A percentile compares a stretch with the other conserved stretches of the same genome.
These are phyloP conservation scores for Piloderma croceum DNA, from an alignment of 768 basidiomycete species.

Conservation along the genomic window DNA sequence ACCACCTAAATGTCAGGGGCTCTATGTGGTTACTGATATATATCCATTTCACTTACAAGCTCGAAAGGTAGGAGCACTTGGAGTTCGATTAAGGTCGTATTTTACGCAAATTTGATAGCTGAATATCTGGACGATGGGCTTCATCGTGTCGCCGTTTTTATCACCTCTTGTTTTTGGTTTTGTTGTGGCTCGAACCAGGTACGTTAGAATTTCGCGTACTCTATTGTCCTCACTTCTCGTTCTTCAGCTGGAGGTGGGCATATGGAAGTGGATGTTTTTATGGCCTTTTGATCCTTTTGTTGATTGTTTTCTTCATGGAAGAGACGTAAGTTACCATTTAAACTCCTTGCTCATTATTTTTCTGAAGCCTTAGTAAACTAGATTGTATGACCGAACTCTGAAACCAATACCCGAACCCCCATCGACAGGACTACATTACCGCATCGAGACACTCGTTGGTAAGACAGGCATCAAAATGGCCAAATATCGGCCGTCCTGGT, in stretches of 20 bases:
- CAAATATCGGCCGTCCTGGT: constrained; percentile 50
- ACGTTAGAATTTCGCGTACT: neutral
- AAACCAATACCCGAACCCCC: constrained; percentile 42
- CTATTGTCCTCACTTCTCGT: neutral
- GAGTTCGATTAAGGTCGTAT: no score
- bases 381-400: constrained; percentile 58
- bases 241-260: constrained; percentile 49
- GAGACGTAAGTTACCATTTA: constrained; percentile 58
- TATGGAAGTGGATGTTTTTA: constrained; percentile 65
- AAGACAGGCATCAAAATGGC: constrained; percentile 56
- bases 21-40: constrained; percentile 57
- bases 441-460: constrained; percentile 57
- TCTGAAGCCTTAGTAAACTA: constrained; percentile 14
- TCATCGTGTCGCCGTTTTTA: constrained; percentile 58
- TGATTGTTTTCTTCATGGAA: constrained; percentile 57
- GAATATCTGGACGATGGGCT: constrained; percentile 70
- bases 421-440: constrained; percentile 40
- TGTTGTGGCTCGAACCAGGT: constrained; percentile 48
- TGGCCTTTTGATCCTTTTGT: constrained; percentile 43
- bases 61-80: constrained; percentile 39
- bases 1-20: constrained; percentile 32
- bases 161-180: constrained; percentile 68
- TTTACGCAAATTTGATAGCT: constrained; percentile 31
- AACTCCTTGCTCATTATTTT: neutral
- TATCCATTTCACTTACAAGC: constrained; percentile 69